These are phyloP conservation scores for Syzygium oleosum DNA, from an alignment of 345 rosid genomes.

Conservation along the genomic window DNA sequence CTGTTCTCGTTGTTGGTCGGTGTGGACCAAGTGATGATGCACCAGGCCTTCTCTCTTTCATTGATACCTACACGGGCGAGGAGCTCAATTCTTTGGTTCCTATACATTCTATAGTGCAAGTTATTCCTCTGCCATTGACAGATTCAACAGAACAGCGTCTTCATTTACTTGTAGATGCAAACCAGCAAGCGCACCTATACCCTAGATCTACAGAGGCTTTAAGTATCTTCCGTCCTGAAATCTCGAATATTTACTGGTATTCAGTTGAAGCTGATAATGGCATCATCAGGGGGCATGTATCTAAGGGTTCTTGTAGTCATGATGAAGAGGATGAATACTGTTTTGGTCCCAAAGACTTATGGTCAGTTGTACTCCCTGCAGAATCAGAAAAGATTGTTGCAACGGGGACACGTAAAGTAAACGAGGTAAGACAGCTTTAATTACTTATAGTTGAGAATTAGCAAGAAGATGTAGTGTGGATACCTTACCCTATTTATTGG, in stretches of 20 bases:
- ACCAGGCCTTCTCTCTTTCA: conserved; percentile 64
- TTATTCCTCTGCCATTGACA: conserved; percentile 74
- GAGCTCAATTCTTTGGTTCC: conserved; percentile 51
- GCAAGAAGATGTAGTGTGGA: not conserved
- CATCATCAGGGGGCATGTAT: conserved; percentile 68
- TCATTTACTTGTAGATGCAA: conserved; percentile 69
- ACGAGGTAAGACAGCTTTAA: conserved; percentile 51
- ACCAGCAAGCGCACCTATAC: conserved; percentile 63
- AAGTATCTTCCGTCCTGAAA: conserved; percentile 51
- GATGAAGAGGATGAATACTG: conserved; percentile 63
- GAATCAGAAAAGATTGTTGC: conserved; percentile 87
- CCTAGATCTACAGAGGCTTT: conserved; percentile 74
- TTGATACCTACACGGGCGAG: conserved; percentile 83
- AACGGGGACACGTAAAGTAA: conserved; percentile 54
- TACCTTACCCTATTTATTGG: not conserved
- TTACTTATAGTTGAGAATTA: not conserved
- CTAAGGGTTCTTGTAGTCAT: conserved; percentile 50
- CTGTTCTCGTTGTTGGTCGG: conserved; percentile 78
- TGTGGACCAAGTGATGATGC: conserved; percentile 52
- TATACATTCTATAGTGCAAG: conserved; percentile 67
- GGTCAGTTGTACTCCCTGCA: conserved; percentile 87
- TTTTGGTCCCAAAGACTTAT: conserved; percentile 65
- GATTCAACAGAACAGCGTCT: conserved; percentile 88
- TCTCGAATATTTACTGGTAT: conserved; percentile 84
- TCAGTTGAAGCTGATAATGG: conserved; percentile 62